A percentile compares a stretch with the other conserved stretches of the same genome.
These are phyloP conservation scores for Lasiodiplodia sp. DNA, from an alignment of 2,329 filamentous ascomycete species.

Conservation along the genomic window DNA sequence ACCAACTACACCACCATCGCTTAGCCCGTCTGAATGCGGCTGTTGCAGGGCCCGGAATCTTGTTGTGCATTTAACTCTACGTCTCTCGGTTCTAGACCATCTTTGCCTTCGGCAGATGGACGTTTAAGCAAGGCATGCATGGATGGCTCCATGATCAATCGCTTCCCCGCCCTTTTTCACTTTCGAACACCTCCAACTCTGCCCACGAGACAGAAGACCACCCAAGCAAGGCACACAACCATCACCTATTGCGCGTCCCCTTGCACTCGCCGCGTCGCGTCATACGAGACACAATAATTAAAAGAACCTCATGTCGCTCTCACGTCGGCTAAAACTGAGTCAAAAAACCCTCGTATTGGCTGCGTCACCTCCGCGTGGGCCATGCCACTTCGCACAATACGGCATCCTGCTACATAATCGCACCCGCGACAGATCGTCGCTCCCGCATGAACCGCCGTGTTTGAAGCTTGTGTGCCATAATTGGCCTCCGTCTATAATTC, in stretches of 20 bases:
- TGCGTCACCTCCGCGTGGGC: background rate
- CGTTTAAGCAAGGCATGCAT: background rate
- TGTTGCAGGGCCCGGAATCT: too few relatives aligned
- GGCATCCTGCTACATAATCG: background rate
- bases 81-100: too few relatives aligned
- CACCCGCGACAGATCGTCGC: background rate
- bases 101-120: background rate
- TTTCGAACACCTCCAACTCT: background rate
- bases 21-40: background rate
- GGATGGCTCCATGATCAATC: background rate
- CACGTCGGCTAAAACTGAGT: background rate
- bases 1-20: conserved; percentile 52
- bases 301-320: background rate
- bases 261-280: background rate
- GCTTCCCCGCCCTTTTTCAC: background rate
- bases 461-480: background rate
- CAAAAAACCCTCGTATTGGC: background rate
- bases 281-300: background rate
- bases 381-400: background rate
- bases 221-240: background rate
- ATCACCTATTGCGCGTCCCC: background rate
- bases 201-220: background rate
- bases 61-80: too few relatives aligned
- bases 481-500: background rate
- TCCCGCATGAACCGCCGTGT: background rate